These are phyloP conservation scores for Dalbergia cultrata DNA, from an alignment of 306 rosid genomes.

Conservation along the genomic window DNA sequence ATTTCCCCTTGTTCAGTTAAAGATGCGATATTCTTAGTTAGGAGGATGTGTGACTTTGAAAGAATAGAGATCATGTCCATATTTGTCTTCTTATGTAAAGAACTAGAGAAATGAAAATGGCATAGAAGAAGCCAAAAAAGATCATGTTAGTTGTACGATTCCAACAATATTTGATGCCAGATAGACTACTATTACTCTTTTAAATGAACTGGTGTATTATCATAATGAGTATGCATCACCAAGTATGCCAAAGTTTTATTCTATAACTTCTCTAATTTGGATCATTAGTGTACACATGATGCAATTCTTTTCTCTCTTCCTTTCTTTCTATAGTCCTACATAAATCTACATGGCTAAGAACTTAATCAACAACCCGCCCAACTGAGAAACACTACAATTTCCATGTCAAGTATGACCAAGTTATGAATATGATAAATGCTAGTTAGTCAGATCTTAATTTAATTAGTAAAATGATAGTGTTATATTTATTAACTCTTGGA, in stretches of 20 bases:
- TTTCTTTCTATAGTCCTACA: background rate
- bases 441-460: too few relatives aligned
- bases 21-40: background rate
- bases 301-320: background rate
- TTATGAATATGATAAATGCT: background rate
- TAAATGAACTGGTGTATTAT: background rate
- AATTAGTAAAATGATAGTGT: too few relatives aligned
- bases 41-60: background rate
- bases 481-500: too few relatives aligned
- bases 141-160: background rate
- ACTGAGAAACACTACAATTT: background rate
- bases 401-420: background rate
- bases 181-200: background rate
- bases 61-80: background rate
- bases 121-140: background rate
- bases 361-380: background rate
- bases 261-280: background rate
- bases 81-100: background rate
- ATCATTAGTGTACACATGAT: background rate
- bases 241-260: too few relatives aligned
- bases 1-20: background rate
- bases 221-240: background rate
- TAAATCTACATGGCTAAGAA: background rate
- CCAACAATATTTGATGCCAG: background rate
- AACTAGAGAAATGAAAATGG: background rate